Evolutionary conservation across 495 filamentous ascomycete species (phyloP), one percentile per base, ranked within the genome.

Genomic region (Astrocystis sublimbata): DNA sequence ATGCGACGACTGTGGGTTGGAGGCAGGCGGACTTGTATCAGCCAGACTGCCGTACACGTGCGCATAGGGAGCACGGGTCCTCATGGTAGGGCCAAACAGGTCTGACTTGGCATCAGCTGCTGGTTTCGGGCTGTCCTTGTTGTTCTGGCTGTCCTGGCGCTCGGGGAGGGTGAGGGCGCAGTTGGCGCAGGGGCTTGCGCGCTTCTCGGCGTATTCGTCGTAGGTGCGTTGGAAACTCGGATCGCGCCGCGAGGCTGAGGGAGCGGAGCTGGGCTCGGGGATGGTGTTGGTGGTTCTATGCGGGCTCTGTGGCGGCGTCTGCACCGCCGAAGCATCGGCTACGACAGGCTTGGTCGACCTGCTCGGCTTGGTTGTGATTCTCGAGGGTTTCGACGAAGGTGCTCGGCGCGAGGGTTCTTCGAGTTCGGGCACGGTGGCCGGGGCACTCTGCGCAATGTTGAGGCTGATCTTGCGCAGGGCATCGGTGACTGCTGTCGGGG

Each of bases 281-380:
- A 75, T 71, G 13, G 65, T 56, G 17, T 75, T 63, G 9, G 70
- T 62, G 1, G 78, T 62, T 31, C 76, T 75, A 40, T 81, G 76
- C 3, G 88, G 88, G 63, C 86, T 89, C 21, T 83, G 81, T 26
- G 86, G 88, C 1, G 88, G 86, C 2, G 85, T 88, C 49, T 86
- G 81, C 42, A 84, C 73, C 30, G 78, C 73, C 10, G 81, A 73
- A n/a, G 68, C 62, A 30, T 8, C 33, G 19, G 60, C 9, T 1
- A 71, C 45, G n/a, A 68, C 64, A n/a, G 63, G 55, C 9, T 60
- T 45, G 8, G 62, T 58, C 45, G 63, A 52, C 9, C 58, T 45
- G 8, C 59, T 58, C 45, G 38, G 41, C 6, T 42, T 58, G 23
- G 68, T 47, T 43, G 64, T 52, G 24, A 50, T 36, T 40, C 65